These are phyloP conservation scores for Calonectria multiphialidica DNA, from an alignment of 2,329 filamentous ascomycete genomes.

Conservation along the genomic window DNA sequence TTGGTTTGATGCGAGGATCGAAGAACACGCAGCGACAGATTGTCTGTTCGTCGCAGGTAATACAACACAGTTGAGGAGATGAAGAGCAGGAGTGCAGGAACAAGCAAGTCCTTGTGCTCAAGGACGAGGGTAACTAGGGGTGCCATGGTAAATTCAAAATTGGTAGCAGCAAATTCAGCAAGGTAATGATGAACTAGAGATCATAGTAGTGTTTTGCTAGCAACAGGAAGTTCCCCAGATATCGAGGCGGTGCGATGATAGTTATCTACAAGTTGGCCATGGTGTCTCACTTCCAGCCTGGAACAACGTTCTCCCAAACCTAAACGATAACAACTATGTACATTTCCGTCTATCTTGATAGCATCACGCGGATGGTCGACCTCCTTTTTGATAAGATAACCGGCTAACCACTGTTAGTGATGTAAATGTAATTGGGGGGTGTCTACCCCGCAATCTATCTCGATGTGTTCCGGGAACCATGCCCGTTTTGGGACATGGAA, in stretches of 20 bases:
- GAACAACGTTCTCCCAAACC: conserved; percentile 4
- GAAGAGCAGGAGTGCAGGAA: conserved; percentile 18
- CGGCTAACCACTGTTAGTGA: not conserved
- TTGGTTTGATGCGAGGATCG: not conserved
- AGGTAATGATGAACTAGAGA: not conserved
- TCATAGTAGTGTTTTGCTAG: not conserved
- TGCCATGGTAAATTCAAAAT: conserved; percentile 4
- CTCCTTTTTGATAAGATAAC: conserved; percentile 20
- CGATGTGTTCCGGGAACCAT: conserved; percentile 14
- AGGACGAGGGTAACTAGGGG: not conserved
- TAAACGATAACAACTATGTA: not conserved
- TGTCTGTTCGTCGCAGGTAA: conserved; percentile 2
- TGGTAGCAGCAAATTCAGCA: not conserved
- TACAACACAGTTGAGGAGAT: conserved; percentile 15
- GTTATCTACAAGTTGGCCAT: not conserved
- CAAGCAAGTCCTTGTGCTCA: not conserved
- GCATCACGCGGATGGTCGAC: conserved; percentile 1
- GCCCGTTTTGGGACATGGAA: conserved; percentile 21
- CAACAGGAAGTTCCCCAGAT: not conserved
- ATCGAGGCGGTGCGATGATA: not conserved
- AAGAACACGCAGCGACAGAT: not conserved
- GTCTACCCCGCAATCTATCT: conserved; percentile 22
- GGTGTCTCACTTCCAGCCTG: not conserved
- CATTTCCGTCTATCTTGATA: not conserved
- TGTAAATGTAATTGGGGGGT: not conserved